A percentile compares a stretch with the other conserved stretches of the same genome.
Evolutionary conservation across 305 asterid genomes (phyloP).

Genomic region (Fraxinus platypoda): DNA sequence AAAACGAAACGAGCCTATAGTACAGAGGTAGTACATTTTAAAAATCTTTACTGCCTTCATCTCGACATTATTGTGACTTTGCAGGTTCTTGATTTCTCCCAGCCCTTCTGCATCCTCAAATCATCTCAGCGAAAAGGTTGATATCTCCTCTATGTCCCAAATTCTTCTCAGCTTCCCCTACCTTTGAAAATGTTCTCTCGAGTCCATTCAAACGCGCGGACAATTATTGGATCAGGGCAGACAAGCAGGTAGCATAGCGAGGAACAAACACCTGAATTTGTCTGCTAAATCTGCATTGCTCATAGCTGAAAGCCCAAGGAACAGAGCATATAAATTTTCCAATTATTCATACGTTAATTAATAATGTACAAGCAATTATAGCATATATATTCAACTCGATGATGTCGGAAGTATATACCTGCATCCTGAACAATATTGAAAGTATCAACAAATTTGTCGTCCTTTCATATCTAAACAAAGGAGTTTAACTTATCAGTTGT

Average conservation of each 20-base stretch:
- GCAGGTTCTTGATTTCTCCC: neutral
- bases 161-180: neutral
- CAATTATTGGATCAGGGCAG: neutral
- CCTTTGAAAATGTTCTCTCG: neutral
- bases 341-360: neutral
- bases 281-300: neutral
- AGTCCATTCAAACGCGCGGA: neutral
- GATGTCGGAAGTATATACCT: neutral
- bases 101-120: neutral
- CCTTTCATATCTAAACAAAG: neutral
- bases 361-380: neutral
- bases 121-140: neutral
- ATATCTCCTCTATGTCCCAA: neutral
- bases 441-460: neutral
- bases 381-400: neutral
- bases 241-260: constrained; percentile 19
- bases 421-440: neutral
- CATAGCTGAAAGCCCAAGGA: neutral
- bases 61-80: neutral
- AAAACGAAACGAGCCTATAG: no score
- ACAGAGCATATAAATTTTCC: neutral
- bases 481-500: neutral
- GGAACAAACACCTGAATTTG: constrained; percentile 65
- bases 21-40: no score
- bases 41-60: neutral